Evolutionary conservation across 2,329 filamentous ascomycete genomes (phyloP).

Genomic region (Paraphoma chrysanthemicola): DNA sequence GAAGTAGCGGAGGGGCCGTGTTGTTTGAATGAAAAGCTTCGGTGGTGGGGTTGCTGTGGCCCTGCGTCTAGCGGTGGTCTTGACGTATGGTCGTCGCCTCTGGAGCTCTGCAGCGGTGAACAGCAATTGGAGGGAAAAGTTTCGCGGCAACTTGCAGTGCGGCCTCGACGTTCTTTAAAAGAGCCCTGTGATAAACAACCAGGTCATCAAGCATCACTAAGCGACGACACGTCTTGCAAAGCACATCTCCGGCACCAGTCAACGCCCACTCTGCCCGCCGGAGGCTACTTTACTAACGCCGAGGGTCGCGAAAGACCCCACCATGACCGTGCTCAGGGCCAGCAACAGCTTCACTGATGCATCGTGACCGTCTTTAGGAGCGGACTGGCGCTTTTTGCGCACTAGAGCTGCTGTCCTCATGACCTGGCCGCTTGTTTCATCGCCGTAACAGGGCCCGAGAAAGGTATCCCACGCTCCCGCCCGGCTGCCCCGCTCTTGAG

Average conservation of each 20-base stretch:
- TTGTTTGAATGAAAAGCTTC: constrained; percentile 41
- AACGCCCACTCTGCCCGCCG: constrained; percentile 26
- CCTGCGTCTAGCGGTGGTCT: constrained; percentile 36
- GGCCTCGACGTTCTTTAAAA: constrained; percentile 27
- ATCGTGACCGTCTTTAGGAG: constrained; percentile 6
- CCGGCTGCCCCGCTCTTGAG: constrained; percentile 25
- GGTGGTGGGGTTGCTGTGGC: constrained; percentile 43
- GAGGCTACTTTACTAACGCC: constrained; percentile 41
- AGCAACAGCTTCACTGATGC: constrained; percentile 17
- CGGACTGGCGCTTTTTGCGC: not conserved
- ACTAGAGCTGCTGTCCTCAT: constrained; percentile 5
- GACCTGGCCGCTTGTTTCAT: constrained; percentile 19
- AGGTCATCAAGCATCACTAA: constrained; percentile 44
- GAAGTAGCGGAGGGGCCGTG: constrained; percentile 36
- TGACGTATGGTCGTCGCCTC: constrained; percentile 37
- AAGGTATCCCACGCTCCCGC: constrained; percentile 5
- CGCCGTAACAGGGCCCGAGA: constrained; percentile 20
- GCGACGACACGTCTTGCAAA: constrained; percentile 36
- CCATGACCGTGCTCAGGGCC: constrained; percentile 19
- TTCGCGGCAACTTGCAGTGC: constrained; percentile 21
- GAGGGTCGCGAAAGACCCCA: constrained; percentile 36
- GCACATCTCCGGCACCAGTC: constrained; percentile 41
- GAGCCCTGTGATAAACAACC: constrained; percentile 24
- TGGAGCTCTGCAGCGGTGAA: constrained; percentile 26
- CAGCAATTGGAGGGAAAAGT: constrained; percentile 21